Base-by-base conservation (phyloP, 2,329 filamentous ascomycete species). In the Penicillium sp. region DNA sequence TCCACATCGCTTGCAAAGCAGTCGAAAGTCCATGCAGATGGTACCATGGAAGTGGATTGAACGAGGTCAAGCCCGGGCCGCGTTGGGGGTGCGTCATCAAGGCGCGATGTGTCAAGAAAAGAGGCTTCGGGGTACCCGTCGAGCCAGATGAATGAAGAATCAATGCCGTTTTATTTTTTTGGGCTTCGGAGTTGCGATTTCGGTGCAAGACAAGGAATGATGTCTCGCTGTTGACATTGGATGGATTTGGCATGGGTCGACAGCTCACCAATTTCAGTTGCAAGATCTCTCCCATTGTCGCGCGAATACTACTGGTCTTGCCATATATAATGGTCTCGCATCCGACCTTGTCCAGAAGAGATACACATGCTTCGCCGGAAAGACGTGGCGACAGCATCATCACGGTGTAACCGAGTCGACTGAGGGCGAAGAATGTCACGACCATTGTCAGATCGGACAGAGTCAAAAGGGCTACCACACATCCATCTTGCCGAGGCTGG, bases 141-240 rank as follows among this genome's bases (percentile, higher is more conserved):
- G 69, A 71, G 0, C 71, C 71, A 0, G 70, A 72, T 0, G 70
- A 73, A 44, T 73, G 71, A 27, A 67, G 59, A 17, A 72, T 70
- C 20, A 71, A 45, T 0, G 62, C 62, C 1, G 60, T 46, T 32
- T 61, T 61, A 17, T 34, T 50, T 12, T 26, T 57, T 48, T 47
- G 66, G 45, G 23, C 45, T 32, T 52, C 61, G 15, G 44, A 42
- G 45, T 48, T 54, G 5, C 45, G 47, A 18, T 34, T 44, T 5
- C 46, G 42, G 15, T 47, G 37, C 5, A 59, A 23, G 14, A 50
- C 25, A 6, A 55, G 12, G 2, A 54, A 32, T 1, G 47, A 41
- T 0, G 47, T 40, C 10, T 54, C 41, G 5, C 31, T 13, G 2
- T 29, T 37, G 4, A 39, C 41, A 1, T 45, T 26, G 5, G 26